Percentiles rank a stretch among this genome's conserved stretches.
Evolutionary conservation across 129 eudicot species (phyloP).

Genomic region (Escallonia herrerae): DNA sequence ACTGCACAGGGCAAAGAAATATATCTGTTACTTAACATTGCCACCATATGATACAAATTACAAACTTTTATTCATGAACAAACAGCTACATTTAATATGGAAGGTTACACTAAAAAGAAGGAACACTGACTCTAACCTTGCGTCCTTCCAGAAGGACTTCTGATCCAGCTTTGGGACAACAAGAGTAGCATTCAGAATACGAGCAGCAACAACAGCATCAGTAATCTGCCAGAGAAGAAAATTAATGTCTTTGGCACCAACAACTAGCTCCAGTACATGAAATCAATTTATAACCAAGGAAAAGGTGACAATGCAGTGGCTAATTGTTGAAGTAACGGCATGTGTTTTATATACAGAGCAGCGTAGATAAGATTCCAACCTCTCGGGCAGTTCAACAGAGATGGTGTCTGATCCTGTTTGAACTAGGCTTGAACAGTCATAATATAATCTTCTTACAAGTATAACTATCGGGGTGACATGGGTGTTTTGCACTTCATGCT

Average conservation of each 20-base stretch:
- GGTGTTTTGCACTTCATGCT: too few species aligned
- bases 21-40: constrained; percentile 18
- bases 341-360: neutral
- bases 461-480: too few species aligned
- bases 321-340: neutral
- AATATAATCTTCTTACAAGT: too few species aligned
- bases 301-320: neutral
- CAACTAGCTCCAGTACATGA: neutral
- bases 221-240: constrained; percentile 49
- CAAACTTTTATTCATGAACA: too few species aligned
- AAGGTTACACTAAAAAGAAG: neutral
- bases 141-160: constrained; percentile 94
- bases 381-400: neutral
- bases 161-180: constrained; percentile 87
- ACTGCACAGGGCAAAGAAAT: constrained; percentile 41
- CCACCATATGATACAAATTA: neutral
- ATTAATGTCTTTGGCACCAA: neutral
- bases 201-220: constrained; percentile 99
- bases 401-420: too few species aligned
- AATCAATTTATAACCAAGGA: neutral
- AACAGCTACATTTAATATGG: too few species aligned
- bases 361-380: neutral
- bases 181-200: constrained; percentile 93
- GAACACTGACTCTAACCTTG: constrained; percentile 48
- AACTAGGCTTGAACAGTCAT: too few species aligned